These are phyloP conservation scores for Postia placenta DNA, from an alignment of 768 basidiomycete genomes.

Conservation along the genomic window DNA sequence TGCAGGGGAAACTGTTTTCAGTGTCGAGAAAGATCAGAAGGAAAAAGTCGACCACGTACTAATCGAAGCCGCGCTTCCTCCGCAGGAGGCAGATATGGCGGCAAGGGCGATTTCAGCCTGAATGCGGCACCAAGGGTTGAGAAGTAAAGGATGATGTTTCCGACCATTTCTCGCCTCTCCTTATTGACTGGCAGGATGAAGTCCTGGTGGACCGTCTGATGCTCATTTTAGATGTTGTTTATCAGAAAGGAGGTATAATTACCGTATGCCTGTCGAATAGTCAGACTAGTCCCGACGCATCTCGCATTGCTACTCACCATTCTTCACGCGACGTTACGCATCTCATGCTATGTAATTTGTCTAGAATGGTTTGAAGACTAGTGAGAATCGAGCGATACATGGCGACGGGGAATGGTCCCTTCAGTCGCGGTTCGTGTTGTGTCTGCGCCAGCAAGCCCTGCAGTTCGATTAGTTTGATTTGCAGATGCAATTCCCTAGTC, in stretches of 20 bases:
- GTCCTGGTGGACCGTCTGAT: slow-evolving; percentile 71
- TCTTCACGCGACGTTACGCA: slow-evolving; percentile 95
- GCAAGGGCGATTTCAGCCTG: slow-evolving; percentile 84
- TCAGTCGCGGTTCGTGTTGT: slow-evolving; percentile 88
- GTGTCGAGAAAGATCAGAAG: neutral
- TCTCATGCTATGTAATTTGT: slow-evolving; percentile 90
- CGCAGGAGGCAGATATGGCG: slow-evolving; percentile 92
- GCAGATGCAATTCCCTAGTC: slow-evolving; percentile 88
- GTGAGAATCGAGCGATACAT: slow-evolving; percentile 81
- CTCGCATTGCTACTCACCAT: slow-evolving; percentile 48
- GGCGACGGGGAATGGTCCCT: slow-evolving; percentile 88
- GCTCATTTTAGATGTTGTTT: neutral
- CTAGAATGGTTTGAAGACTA: slow-evolving; percentile 79
- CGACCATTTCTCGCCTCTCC: slow-evolving; percentile 90
- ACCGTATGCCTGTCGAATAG: slow-evolving; percentile 59
- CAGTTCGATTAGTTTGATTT: slow-evolving; percentile 83
- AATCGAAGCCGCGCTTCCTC: slow-evolving; percentile 77
- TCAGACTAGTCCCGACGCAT: slow-evolving; percentile 10
- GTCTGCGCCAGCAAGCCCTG: slow-evolving; percentile 84
- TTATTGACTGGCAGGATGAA: slow-evolving; percentile 89
- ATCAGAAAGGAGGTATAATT: no score
- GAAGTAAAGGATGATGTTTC: slow-evolving; percentile 89
- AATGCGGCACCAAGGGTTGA: slow-evolving; percentile 77
- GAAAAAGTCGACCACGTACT: slow-evolving; percentile 34
- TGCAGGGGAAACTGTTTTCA: neutral